phyloP scores from a whole-genome alignment of 495 filamentous ascomycete genomes.

The Collariella sp. region DNA sequence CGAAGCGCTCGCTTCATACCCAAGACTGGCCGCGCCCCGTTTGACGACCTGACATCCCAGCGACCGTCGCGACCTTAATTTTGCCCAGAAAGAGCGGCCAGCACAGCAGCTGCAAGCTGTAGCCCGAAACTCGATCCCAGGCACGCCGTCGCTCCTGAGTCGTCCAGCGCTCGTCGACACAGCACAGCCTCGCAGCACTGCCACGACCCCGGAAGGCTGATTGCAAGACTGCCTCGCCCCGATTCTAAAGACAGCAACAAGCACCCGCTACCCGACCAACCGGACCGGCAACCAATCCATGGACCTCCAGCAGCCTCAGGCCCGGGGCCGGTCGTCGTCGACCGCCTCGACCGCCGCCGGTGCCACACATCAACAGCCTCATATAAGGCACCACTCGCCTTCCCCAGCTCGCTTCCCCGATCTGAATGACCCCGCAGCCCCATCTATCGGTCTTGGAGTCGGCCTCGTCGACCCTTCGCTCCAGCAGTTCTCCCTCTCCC shows the following conservation, averaged over 20 bases:
- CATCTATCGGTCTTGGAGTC: slow-evolving; percentile 41
- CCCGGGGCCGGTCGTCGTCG: slow-evolving; percentile 41
- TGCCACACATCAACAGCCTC: slow-evolving; percentile 33
- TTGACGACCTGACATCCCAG: too few species aligned
- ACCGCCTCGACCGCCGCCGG: slow-evolving; percentile 27
- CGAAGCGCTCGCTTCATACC: neutral
- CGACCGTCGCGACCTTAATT: too few species aligned
- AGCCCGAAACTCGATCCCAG: slow-evolving; percentile 13
- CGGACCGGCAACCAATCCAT: slow-evolving; percentile 25
- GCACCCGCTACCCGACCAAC: neutral
- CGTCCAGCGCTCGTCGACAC: too few species aligned
- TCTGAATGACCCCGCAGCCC: slow-evolving; percentile 27
- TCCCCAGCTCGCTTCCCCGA: slow-evolving; percentile 40
- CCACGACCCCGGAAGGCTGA: slow-evolving; percentile 32
- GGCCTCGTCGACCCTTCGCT: slow-evolving; percentile 34
- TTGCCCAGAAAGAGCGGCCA: slow-evolving; percentile 10
- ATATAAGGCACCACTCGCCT: slow-evolving; percentile 47
- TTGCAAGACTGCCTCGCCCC: slow-evolving; percentile 28
- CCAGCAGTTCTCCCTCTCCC: slow-evolving; percentile 26
- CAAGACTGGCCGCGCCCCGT: neutral
- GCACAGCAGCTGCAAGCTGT: slow-evolving; percentile 10
- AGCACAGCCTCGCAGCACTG: slow-evolving; percentile 35
- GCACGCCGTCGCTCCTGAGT: slow-evolving; percentile 10
- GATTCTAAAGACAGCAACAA: slow-evolving; percentile 36
- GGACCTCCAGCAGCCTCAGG: slow-evolving; percentile 40